Evolutionary conservation across 2,329 filamentous ascomycete genomes (phyloP).

Genomic region (Aspergillus clavatus): DNA sequence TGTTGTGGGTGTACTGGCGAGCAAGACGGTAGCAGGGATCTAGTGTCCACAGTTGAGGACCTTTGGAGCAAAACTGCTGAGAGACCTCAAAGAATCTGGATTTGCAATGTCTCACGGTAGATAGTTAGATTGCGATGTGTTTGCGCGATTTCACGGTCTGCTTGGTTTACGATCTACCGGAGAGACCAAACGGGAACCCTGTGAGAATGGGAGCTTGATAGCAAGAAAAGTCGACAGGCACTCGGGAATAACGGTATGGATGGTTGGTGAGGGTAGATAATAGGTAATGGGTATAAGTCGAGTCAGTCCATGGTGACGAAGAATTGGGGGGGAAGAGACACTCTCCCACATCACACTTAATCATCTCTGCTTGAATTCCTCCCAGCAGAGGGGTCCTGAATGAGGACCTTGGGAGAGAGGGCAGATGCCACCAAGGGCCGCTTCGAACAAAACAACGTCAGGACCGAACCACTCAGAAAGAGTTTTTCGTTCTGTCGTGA

Average conservation of each 20-base stretch:
- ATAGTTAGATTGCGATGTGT: background rate
- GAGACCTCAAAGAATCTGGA: slow-evolving; percentile 1
- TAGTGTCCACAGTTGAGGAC: slow-evolving; percentile 12
- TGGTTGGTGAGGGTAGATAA: background rate
- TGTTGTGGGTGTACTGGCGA: slow-evolving; percentile 7
- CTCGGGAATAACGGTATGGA: background rate
- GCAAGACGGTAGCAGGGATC: slow-evolving; percentile 5
- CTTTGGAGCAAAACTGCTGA: slow-evolving; percentile 11
- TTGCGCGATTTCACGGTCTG: background rate
- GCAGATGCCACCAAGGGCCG: slow-evolving; percentile 16
- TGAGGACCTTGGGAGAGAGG: slow-evolving; percentile 31
- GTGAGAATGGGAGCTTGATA: background rate
- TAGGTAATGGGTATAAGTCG: background rate
- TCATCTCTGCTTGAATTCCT: background rate
- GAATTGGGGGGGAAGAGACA: slow-evolving; percentile 4
- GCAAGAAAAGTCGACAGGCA: background rate
- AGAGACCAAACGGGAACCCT: background rate
- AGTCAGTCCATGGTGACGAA: slow-evolving; percentile 11
- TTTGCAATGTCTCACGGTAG: background rate
- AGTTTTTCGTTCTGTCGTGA: slow-evolving; percentile 15
- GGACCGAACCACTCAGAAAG: background rate
- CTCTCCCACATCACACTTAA: background rate
- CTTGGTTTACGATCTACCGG: too few species aligned
- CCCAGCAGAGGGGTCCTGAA: slow-evolving; percentile 10
- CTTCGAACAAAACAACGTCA: slow-evolving; percentile 1